Percentiles rank a stretch among this genome's conserved stretches.
Conservation (phyloP, 495 filamentous ascomycete species). For the Hypoxylon subgilvum region DNA sequence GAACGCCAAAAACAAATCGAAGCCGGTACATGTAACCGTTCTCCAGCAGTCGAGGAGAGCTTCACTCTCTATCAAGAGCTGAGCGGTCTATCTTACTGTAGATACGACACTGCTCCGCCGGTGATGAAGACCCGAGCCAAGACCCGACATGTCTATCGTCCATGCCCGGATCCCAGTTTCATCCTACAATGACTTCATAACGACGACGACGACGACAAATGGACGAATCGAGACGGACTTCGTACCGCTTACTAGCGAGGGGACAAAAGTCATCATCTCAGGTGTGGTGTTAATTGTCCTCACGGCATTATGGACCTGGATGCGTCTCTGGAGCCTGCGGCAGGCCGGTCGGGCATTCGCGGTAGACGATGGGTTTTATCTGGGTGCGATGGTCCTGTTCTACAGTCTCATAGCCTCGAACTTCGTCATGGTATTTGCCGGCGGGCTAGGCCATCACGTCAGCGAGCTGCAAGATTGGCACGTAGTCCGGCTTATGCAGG, state of each 20-base stretch:
- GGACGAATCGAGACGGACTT: constrained; percentile 19
- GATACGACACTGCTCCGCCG: constrained; percentile 5
- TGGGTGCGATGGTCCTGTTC: constrained; percentile 27
- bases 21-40: constrained; percentile 13
- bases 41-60: constrained; percentile 8
- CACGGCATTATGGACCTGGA: constrained; percentile 27
- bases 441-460: constrained; percentile 27
- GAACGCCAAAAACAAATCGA: not conserved
- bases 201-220: not conserved
- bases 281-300: constrained; percentile 16
- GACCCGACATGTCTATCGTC: constrained; percentile 25
- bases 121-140: constrained; percentile 3
- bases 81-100: too few relatives aligned
- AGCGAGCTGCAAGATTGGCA: constrained; percentile 28
- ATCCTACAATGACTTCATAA: constrained; percentile 6
- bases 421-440: constrained; percentile 26
- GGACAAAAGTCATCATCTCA: constrained; percentile 20
- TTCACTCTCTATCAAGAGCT: constrained; percentile 5
- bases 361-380: constrained; percentile 26
- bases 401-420: constrained; percentile 22
- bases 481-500: constrained; percentile 29
- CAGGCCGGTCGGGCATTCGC: constrained; percentile 19
- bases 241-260: constrained; percentile 23
- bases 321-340: constrained; percentile 30
- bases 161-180: constrained; percentile 13